phyloP scores from a whole-genome alignment of 805 yeast species.

The Jamesozyma jinghongensis region DNA sequence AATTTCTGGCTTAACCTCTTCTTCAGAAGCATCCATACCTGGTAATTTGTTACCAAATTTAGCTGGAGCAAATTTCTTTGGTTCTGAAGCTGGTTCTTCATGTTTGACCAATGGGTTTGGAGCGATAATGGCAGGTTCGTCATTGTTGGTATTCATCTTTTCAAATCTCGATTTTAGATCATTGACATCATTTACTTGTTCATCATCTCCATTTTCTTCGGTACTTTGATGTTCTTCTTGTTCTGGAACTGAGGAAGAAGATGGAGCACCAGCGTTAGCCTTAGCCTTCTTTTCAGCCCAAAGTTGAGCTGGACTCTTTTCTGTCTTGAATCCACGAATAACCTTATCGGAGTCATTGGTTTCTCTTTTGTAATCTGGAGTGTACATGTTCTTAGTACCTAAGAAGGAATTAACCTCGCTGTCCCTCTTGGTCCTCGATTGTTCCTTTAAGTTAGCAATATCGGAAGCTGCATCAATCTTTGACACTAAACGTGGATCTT shows the following conservation, averaged over 20 bases:
- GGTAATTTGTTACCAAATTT: conserved; percentile 28
- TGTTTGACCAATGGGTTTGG: conserved; percentile 21
- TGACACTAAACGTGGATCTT: conserved; percentile 34
- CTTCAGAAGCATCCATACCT: conserved; percentile 27
- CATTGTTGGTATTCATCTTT: conserved; percentile 15
- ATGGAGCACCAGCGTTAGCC: conserved; percentile 19
- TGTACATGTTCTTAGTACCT: conserved; percentile 25
- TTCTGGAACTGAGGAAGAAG: background rate
- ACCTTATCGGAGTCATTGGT: conserved; percentile 29
- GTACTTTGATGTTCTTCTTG: conserved; percentile 15
- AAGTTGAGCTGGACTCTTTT: conserved; percentile 87
- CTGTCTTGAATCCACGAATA: conserved; percentile 56
- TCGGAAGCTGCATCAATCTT: conserved; percentile 25
- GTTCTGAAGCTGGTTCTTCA: conserved; percentile 7
- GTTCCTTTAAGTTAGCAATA: conserved; percentile 30
- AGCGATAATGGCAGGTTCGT: conserved; percentile 24
- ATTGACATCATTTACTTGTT: conserved; percentile 5
- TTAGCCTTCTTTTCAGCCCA: conserved; percentile 91
- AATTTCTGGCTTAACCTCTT: conserved; percentile 4
- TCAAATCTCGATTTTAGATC: conserved; percentile 34
- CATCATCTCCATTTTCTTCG: conserved; percentile 13
- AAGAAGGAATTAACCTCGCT: conserved; percentile 29
- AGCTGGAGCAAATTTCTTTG: conserved; percentile 3
- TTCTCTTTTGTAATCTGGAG: background rate
- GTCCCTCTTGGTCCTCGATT: conserved; percentile 30